phyloP scores from a whole-genome alignment of 139 green algal species.

The Gonium pectorale region DNA sequence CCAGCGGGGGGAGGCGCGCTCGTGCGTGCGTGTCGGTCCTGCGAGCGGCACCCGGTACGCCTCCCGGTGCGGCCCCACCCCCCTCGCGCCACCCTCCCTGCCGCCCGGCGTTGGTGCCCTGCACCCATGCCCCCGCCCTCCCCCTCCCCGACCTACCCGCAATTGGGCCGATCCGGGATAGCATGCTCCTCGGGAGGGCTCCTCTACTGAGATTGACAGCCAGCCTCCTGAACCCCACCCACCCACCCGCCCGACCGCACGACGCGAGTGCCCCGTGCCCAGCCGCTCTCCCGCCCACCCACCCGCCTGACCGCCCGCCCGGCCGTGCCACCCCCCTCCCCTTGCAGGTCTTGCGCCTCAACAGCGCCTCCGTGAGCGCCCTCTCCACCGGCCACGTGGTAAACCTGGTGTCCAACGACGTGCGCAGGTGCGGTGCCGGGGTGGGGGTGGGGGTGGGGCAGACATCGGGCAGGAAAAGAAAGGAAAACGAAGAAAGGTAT shows the following conservation, averaged over 20 bases:
- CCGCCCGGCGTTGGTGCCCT: too few relatives aligned
- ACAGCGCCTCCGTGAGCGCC: constrained; percentile 68
- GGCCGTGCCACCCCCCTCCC: constrained; percentile 64
- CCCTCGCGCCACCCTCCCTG: too few relatives aligned
- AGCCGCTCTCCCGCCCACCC: background rate
- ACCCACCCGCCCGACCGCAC: background rate
- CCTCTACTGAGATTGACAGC: background rate
- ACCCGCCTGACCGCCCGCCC: background rate
- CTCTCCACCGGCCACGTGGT: constrained; percentile 65
- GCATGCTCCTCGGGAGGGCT: background rate
- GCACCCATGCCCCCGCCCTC: too few relatives aligned
- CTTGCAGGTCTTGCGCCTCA: constrained; percentile 72
- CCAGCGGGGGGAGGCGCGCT: too few relatives aligned
- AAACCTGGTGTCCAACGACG: constrained; percentile 64
- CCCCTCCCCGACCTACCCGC: too few relatives aligned
- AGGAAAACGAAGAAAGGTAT: too few relatives aligned
- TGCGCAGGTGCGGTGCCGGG: constrained; percentile 30
- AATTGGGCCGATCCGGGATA: too few relatives aligned
- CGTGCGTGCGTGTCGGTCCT: background rate
- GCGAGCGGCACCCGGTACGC: too few relatives aligned
- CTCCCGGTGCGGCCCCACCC: too few relatives aligned
- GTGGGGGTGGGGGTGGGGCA: background rate
- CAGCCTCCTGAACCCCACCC: background rate
- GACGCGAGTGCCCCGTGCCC: too few relatives aligned
- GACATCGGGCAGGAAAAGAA: too few relatives aligned